Base-by-base conservation (phyloP, 345 rosid genomes). In the Kandelia obovata region DNA sequence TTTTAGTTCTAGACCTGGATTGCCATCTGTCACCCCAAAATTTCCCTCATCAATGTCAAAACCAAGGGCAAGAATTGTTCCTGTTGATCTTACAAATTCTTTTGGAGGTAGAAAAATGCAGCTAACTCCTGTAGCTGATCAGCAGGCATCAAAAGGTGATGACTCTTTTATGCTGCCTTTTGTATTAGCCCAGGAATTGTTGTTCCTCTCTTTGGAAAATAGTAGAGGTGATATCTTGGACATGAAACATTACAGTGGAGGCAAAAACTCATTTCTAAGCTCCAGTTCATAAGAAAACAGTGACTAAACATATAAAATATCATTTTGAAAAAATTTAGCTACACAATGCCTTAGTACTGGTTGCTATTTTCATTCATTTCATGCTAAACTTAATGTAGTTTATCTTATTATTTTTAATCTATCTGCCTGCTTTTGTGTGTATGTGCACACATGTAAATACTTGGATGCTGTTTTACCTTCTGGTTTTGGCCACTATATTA, bases 131-230 rank as follows among this genome's bases (percentile, higher is more conserved):
- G 34, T 47, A 34, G 55, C 28, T 31, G 37, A 28, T 53, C 73
- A 60, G 21, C 70, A 9, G 53, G 59, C 35, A n/a, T 34, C 32
- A 55, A 61, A 72, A 75, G 86, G 83, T 83, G 66, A 70, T 34
- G 28, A 58, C 17, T 26, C 20, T 28, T 53, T 53, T 60, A 25
- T 7, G 4, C 37, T 78, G 25, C 26, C 23, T 64, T 58, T 68
- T n/a, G 1, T 37, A 16, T 23, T 46, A 17, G 43, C 10, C 28
- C 53, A 13, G 20, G 11, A 57, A 21, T 8, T 19, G 7, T 52
- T 32, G 31, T 2, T 66, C 4, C 25, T 23, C 23, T 34, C 35
- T 26, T 20, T 26, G 25, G 55, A 5, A 17, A 39, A 46, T 16
- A 34, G 31, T 32, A 5, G 49, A 53, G 51, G 13, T 55, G 69